These are phyloP conservation scores for Rhynchospora breviuscula DNA, from an alignment of 176 grass and related monocot species.

Conservation along the genomic window DNA sequence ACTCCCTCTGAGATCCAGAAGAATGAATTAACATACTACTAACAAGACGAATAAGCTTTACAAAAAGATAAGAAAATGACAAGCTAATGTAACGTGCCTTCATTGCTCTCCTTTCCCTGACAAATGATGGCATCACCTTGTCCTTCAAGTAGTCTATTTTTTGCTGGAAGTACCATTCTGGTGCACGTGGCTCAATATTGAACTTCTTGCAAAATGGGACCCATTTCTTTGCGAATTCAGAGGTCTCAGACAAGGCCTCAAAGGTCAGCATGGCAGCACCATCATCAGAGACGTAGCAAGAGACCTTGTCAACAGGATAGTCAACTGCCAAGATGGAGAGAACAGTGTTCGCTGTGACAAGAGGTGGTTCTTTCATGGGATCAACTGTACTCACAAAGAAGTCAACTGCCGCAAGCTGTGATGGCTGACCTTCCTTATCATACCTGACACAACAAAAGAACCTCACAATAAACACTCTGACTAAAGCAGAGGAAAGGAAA, in stretches of 20 bases:
- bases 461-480: conserved; percentile 17
- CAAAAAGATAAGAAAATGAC: background rate
- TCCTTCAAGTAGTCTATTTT: conserved; percentile 95
- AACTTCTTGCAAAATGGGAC: conserved; percentile 87
- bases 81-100: conserved; percentile 50
- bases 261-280: conserved; percentile 92
- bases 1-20: conserved; percentile 57
- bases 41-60: conserved; percentile 14
- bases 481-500: background rate
- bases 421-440: conserved; percentile 75
- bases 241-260: conserved; percentile 90
- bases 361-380: conserved; percentile 77
- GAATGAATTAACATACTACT: background rate
- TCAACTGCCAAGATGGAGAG: conserved; percentile 86
- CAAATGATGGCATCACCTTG: conserved; percentile 69
- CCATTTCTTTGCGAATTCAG: conserved; percentile 98
- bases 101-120: conserved; percentile 88
- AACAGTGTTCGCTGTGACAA: conserved; percentile 97
- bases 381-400: conserved; percentile 95
- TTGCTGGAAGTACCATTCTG: conserved; percentile 87
- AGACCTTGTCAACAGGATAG: conserved; percentile 80
- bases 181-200: conserved; percentile 70
- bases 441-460: conserved; percentile 47
- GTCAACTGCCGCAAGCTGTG: conserved; percentile 68
- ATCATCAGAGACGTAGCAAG: conserved; percentile 97